phyloP scores from a whole-genome alignment of 345 rosid genomes.

The Salix udensis region DNA sequence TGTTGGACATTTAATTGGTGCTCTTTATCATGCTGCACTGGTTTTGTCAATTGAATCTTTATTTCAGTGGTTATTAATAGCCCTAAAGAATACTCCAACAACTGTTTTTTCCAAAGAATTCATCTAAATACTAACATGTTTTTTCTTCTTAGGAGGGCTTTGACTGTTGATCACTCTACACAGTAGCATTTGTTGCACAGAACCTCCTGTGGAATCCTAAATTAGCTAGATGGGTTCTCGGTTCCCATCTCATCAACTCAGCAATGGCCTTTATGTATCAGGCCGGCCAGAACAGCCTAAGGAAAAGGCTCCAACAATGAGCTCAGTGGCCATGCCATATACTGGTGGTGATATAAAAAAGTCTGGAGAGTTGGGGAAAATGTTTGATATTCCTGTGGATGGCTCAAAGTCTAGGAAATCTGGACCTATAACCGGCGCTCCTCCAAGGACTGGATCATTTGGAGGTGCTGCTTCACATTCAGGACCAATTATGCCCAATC shows the following conservation, averaged over 20 bases:
- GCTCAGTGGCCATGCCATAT: slow-evolving; percentile 24
- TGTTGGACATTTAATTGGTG: not conserved
- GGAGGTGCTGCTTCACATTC: slow-evolving; percentile 79
- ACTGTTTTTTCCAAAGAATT: not conserved
- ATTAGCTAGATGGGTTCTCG: slow-evolving; percentile 45
- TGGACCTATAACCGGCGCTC: slow-evolving; percentile 75
- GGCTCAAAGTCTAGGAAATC: slow-evolving; percentile 87
- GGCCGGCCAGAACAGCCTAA: slow-evolving; percentile 26
- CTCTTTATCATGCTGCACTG: not conserved
- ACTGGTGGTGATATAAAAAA: slow-evolving; percentile 27
- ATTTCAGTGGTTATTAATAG: not conserved
- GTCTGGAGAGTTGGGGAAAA: slow-evolving; percentile 40
- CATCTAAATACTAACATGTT: not conserved
- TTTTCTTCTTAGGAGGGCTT: slow-evolving; percentile 25
- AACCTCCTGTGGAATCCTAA: slow-evolving; percentile 11
- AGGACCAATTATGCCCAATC: slow-evolving; percentile 76
- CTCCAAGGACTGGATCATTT: slow-evolving; percentile 87
- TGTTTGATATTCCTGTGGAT: slow-evolving; percentile 78
- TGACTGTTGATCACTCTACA: slow-evolving; percentile 20
- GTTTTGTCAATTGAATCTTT: not conserved
- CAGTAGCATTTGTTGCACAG: slow-evolving; percentile 11
- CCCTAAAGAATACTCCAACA: not conserved
- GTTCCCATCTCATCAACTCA: slow-evolving; percentile 24
- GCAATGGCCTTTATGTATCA: slow-evolving; percentile 21
- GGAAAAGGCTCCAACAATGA: slow-evolving; percentile 24